Conservation (phyloP, 2,329 filamentous ascomycete genomes). For the Hypoxylon sp. region DNA sequence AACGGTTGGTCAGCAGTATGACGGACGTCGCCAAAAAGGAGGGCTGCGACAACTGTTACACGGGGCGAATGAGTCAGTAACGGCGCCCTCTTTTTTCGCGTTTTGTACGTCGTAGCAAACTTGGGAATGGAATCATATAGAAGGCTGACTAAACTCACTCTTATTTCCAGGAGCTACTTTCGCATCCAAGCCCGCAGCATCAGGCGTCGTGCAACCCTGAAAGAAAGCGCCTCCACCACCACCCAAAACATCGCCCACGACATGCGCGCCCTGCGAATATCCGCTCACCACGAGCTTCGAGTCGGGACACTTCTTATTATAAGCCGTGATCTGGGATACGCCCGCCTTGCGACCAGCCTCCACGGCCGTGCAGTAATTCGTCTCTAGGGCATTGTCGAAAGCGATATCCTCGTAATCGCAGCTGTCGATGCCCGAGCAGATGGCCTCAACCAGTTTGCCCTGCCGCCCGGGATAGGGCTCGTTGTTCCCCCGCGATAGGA, state of each 20-base stretch:
- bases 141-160: too few relatives aligned
- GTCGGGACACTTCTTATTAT: slow-evolving; percentile 51
- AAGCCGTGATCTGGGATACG: slow-evolving; percentile 50
- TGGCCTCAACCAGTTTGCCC: slow-evolving; percentile 43
- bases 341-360: slow-evolving; percentile 49
- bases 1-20: slow-evolving; percentile 49
- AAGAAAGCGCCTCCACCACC: slow-evolving; percentile 49
- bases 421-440: slow-evolving; percentile 42
- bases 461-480: slow-evolving; percentile 50
- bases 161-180: slow-evolving; percentile 45
- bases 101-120: too few relatives aligned
- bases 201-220: slow-evolving; percentile 42
- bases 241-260: slow-evolving; percentile 50
- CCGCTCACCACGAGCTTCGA: slow-evolving; percentile 53
- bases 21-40: slow-evolving; percentile 48
- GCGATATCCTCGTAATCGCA: slow-evolving; percentile 43
- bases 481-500: slow-evolving; percentile 45
- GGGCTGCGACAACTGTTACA: slow-evolving; percentile 45
- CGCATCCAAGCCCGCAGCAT: slow-evolving; percentile 41
- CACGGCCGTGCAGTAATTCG: slow-evolving; percentile 44
- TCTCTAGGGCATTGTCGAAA: slow-evolving; percentile 24
- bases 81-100: slow-evolving; percentile 48
- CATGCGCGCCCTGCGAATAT: slow-evolving; percentile 53
- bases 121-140: too few relatives aligned
- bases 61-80: neutral